phyloP scores from a whole-genome alignment of 1,284 basidiomycete species.

The Rhodotorula sp. region DNA sequence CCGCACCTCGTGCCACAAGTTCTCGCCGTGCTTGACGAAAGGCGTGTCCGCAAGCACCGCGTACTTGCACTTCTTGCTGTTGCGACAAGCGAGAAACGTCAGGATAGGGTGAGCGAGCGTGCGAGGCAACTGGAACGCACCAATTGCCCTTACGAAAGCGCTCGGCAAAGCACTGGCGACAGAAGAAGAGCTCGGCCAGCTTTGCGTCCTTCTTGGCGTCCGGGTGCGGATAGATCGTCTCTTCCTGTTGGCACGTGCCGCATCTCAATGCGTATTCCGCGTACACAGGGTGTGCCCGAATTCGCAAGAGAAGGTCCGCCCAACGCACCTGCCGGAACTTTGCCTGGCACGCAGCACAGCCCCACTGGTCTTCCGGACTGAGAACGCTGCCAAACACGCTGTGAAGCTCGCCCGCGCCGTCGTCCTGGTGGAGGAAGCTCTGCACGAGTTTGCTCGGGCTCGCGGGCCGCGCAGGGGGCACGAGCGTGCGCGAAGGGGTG shows the following conservation, averaged over 20 bases:
- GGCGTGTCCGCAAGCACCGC: slow-evolving; percentile 35
- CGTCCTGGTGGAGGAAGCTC: slow-evolving; percentile 2
- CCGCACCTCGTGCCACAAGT: slow-evolving; percentile 34
- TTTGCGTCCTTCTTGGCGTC: slow-evolving; percentile 14
- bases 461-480: slow-evolving; percentile 2
- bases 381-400: slow-evolving; percentile 34
- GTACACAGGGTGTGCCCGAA: too few relatives aligned
- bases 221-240: slow-evolving; percentile 39
- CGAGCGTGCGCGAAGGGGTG: slow-evolving; percentile 13
- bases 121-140: slow-evolving; percentile 3
- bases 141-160: slow-evolving; percentile 34
- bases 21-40: slow-evolving; percentile 27
- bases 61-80: slow-evolving; percentile 35
- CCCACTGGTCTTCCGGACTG: slow-evolving; percentile 33
- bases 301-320: too few relatives aligned
- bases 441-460: slow-evolving; percentile 1
- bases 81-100: neutral
- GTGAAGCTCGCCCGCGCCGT: slow-evolving; percentile 21
- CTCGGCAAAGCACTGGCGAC: slow-evolving; percentile 36
- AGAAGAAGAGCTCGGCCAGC: slow-evolving; percentile 32
- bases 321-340: slow-evolving; percentile 29
- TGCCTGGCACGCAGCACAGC: slow-evolving; percentile 22
- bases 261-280: neutral
- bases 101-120: neutral
- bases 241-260: slow-evolving; percentile 18